Percentiles rank a stretch among this genome's conserved stretches.
Conservation (phyloP, 1,139 yeast species). For the Candida tropicalis region DNA sequence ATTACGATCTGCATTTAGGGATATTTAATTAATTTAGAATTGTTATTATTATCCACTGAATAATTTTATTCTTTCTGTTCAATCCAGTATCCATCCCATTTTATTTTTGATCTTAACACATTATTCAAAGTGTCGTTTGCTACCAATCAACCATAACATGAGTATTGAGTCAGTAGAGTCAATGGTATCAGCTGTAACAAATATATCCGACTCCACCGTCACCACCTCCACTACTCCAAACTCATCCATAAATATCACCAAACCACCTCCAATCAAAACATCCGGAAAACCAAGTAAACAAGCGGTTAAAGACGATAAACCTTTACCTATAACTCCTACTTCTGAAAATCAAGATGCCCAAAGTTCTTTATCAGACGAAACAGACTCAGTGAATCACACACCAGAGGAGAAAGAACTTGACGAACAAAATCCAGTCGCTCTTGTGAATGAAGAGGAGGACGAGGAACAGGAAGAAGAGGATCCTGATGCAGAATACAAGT, state of each 20-base stretch:
- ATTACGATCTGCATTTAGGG: too few species aligned
- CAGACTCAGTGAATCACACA: background rate
- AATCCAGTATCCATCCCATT: too few species aligned
- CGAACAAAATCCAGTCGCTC: too few species aligned
- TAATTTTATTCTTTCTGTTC: too few species aligned
- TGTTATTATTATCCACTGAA: too few species aligned
- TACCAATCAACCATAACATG: background rate
- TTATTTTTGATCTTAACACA: background rate
- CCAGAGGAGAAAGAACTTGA: background rate
- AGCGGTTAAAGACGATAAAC: constrained; percentile 4
- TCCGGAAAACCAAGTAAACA: constrained; percentile 1
- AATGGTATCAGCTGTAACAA: constrained; percentile 8
- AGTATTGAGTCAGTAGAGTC: constrained; percentile 10
- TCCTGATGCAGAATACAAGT: constrained; percentile 12
- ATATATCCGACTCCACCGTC: constrained; percentile 1
- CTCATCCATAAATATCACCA: constrained; percentile 6
- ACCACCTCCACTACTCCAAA: constrained; percentile 6
- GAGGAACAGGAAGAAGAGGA: background rate
- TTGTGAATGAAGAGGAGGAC: background rate
- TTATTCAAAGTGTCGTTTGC: constrained; percentile 5
- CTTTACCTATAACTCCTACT: constrained; percentile 7
- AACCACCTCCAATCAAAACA: constrained; percentile 7
- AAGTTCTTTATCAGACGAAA: background rate
- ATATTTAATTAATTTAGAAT: too few species aligned
- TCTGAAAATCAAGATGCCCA: background rate